phyloP scores from a whole-genome alignment of 2,329 filamentous ascomycete species.

The Fusarium chlamydosporum region DNA sequence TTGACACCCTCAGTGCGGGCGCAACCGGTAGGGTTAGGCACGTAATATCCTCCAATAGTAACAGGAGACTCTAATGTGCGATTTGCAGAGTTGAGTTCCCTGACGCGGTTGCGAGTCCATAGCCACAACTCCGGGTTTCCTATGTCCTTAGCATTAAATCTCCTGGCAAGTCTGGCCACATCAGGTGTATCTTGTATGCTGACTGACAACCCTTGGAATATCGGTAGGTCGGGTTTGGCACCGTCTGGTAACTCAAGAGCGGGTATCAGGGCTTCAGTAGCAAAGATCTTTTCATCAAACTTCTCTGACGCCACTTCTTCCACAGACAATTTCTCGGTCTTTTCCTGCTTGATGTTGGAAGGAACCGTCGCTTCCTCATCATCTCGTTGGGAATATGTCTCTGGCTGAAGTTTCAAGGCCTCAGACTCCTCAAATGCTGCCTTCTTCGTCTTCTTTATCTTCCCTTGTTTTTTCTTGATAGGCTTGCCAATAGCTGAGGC shows the following conservation, averaged over 20 bases:
- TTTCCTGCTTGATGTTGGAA: constrained; percentile 33
- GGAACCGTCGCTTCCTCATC: constrained; percentile 56
- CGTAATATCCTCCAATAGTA: constrained; percentile 77
- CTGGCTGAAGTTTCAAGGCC: constrained; percentile 69
- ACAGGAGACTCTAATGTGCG: constrained; percentile 54
- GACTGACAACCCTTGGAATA: constrained; percentile 62
- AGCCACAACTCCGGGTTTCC: constrained; percentile 69
- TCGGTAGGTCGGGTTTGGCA: constrained; percentile 62
- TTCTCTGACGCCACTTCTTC: constrained; percentile 58
- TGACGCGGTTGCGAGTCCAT: constrained; percentile 69
- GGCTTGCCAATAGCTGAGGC: constrained; percentile 59
- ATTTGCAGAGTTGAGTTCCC: constrained; percentile 65
- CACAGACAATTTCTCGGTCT: constrained; percentile 44
- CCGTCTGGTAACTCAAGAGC: constrained; percentile 63
- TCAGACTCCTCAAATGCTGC: constrained; percentile 78
- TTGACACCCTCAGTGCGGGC: constrained; percentile 94
- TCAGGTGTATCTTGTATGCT: constrained; percentile 64
- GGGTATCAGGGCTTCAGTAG: constrained; percentile 61
- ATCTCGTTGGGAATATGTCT: constrained; percentile 58
- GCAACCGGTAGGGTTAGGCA: constrained; percentile 85
- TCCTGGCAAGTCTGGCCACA: constrained; percentile 63
- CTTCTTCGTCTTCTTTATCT: constrained; percentile 82
- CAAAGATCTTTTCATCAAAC: constrained; percentile 64
- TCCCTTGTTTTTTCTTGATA: constrained; percentile 69
- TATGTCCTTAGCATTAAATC: constrained; percentile 61